phyloP scores from a whole-genome alignment of 495 filamentous ascomycete species.

The Stereocaulon alpinum region DNA sequence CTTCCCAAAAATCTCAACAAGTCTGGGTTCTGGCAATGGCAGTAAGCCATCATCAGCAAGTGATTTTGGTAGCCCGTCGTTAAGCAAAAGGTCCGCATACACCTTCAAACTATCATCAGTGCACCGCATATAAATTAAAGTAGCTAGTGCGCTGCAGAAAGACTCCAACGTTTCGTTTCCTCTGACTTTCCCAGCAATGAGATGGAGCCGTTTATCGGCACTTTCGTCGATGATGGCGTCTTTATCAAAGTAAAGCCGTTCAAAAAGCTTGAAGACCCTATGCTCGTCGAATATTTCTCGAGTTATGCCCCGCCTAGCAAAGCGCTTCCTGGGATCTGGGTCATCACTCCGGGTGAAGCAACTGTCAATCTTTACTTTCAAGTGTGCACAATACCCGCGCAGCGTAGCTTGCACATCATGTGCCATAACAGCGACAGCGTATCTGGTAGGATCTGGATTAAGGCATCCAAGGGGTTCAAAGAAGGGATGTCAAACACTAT shows the following conservation, averaged over 20 bases:
- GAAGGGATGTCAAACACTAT: too few relatives aligned
- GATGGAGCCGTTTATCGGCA: not conserved
- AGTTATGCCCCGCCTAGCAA: slow-evolving; percentile 3
- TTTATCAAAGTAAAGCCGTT: not conserved
- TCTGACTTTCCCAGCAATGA: not conserved
- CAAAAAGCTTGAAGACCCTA: not conserved
- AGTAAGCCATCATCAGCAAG: not conserved
- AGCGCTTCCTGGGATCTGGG: slow-evolving; percentile 2
- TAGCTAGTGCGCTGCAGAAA: slow-evolving; percentile 6
- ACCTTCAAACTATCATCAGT: not conserved
- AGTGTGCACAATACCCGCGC: not conserved
- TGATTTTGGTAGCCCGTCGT: not conserved
- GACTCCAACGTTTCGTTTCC: not conserved
- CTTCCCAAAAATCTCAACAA: not conserved
- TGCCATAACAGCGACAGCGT: not conserved
- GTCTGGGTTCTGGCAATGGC: not conserved
- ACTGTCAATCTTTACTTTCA: not conserved
- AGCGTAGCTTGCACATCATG: not conserved
- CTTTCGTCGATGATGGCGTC: not conserved
- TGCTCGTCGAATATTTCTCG: not conserved
- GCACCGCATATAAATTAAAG: not conserved
- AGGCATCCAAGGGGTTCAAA: too few relatives aligned
- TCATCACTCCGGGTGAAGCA: slow-evolving; percentile 1
- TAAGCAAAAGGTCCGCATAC: not conserved
- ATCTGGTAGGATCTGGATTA: too few relatives aligned